Evolutionary conservation across 2,329 filamentous ascomycete genomes (phyloP).

Genomic region (Phyllosticta citrichinensis): DNA sequence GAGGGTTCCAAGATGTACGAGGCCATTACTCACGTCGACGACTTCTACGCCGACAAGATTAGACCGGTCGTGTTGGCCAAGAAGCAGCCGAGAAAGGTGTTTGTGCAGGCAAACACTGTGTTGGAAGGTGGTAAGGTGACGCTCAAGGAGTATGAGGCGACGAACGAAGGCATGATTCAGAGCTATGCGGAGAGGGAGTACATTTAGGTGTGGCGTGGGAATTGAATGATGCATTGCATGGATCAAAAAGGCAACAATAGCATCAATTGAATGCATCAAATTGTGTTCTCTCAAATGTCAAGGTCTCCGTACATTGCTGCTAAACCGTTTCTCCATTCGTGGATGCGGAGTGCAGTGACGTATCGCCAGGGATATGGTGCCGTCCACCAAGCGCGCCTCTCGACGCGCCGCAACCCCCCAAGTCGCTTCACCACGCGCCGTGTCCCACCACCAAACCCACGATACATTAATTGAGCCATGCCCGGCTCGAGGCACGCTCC

Average conservation of each 20-base stretch:
- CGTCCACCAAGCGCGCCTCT: background rate
- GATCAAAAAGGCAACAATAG: background rate
- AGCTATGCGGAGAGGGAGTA: conserved; percentile 29
- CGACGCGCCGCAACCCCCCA: conserved; percentile 2
- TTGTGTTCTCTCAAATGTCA: background rate
- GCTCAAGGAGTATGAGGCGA: conserved; percentile 79
- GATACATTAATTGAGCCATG: conserved; percentile 1
- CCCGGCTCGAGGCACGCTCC: background rate
- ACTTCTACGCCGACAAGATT: conserved; percentile 76
- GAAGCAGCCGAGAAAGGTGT: conserved; percentile 79
- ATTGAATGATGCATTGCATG: background rate
- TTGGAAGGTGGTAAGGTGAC: conserved; percentile 57
- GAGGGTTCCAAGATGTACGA: conserved; percentile 71
- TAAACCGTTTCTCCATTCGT: background rate
- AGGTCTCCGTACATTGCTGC: background rate
- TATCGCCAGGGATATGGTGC: conserved; percentile 1
- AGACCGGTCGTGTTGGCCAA: conserved; percentile 64
- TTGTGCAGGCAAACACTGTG: conserved; percentile 86
- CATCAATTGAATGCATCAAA: background rate
- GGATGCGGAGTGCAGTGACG: background rate
- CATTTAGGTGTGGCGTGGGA: conserved; percentile 15
- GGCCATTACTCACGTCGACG: conserved; percentile 72
- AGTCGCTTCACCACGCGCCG: background rate
- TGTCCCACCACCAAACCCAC: background rate
- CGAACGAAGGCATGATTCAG: conserved; percentile 57